These are phyloP conservation scores for Tuber microsphaerosporum DNA, from an alignment of 495 filamentous ascomycete species.

Conservation along the genomic window DNA sequence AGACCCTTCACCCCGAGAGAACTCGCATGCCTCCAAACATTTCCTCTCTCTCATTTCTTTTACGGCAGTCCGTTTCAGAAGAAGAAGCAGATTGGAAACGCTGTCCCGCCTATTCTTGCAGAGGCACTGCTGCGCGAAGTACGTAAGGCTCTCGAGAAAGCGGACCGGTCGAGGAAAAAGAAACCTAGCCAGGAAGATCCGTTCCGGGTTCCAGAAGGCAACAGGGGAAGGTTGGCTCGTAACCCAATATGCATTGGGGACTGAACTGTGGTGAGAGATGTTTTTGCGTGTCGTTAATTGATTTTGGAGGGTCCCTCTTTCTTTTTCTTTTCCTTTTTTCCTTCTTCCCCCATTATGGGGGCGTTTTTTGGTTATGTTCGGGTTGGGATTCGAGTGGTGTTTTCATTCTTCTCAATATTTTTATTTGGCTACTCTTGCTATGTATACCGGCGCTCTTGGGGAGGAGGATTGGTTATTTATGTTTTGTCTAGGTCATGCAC, in stretches of 20 bases:
- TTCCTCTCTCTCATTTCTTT: slow-evolving; percentile 62
- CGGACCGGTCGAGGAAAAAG: slow-evolving; percentile 47
- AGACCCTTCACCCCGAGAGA: slow-evolving; percentile 65
- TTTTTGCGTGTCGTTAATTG: not conserved
- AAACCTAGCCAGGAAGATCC: not conserved
- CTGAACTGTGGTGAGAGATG: not conserved
- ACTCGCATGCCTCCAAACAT: slow-evolving; percentile 67
- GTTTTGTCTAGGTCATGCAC: not conserved
- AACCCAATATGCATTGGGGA: not conserved
- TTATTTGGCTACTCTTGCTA: not conserved
- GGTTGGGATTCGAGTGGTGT: not conserved
- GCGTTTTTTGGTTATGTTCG: not conserved
- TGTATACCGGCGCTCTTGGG: not conserved
- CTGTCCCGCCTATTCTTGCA: slow-evolving; percentile 64
- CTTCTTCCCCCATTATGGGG: not conserved
- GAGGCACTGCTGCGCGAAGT: slow-evolving; percentile 56
- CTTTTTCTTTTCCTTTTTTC: not conserved
- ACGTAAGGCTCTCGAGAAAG: slow-evolving; percentile 50
- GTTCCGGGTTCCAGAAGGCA: not conserved
- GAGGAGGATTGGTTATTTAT: not conserved
- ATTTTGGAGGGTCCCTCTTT: not conserved
- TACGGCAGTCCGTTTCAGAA: slow-evolving; percentile 42
- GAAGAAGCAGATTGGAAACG: slow-evolving; percentile 78
- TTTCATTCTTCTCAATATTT: not conserved
- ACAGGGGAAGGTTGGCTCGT: not conserved